Conservation (phyloP, 176 grass and related monocot genomes). For the Stipa capillata region DNA sequence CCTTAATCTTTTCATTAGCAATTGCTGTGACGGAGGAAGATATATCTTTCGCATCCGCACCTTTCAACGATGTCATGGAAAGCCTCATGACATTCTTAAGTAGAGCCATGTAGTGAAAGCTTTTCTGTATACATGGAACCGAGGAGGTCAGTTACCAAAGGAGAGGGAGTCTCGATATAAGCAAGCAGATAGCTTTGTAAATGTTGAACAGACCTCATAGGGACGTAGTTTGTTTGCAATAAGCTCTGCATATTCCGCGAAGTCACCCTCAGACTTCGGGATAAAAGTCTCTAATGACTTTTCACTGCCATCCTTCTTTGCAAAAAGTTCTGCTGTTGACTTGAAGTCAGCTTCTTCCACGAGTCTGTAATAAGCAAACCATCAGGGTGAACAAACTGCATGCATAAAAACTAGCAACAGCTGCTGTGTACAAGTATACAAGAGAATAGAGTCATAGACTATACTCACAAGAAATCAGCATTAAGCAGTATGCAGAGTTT, state of each 20-base stretch:
- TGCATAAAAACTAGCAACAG: background rate
- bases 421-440: background rate
- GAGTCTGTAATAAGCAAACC: constrained; percentile 39
- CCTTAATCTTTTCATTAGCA: constrained; percentile 79
- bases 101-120: constrained; percentile 73
- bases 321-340: constrained; percentile 71
- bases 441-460: background rate
- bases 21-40: constrained; percentile 74
- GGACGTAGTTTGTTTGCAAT: constrained; percentile 58
- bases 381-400: background rate
- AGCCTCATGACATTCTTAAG: constrained; percentile 72
- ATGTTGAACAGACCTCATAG: constrained; percentile 49
- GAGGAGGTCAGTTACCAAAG: background rate
- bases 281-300: constrained; percentile 77
- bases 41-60: constrained; percentile 76
- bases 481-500: background rate
- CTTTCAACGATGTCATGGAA: constrained; percentile 58
- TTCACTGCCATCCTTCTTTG: constrained; percentile 49
- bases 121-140: constrained; percentile 51
- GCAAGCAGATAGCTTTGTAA: background rate
- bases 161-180: background rate
- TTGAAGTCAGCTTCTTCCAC: constrained; percentile 91
- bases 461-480: background rate
- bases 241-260: constrained; percentile 72
- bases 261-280: constrained; percentile 76